phyloP scores from a whole-genome alignment of 2,329 filamentous ascomycete genomes.

The Trematosphaeria pertusa region DNA sequence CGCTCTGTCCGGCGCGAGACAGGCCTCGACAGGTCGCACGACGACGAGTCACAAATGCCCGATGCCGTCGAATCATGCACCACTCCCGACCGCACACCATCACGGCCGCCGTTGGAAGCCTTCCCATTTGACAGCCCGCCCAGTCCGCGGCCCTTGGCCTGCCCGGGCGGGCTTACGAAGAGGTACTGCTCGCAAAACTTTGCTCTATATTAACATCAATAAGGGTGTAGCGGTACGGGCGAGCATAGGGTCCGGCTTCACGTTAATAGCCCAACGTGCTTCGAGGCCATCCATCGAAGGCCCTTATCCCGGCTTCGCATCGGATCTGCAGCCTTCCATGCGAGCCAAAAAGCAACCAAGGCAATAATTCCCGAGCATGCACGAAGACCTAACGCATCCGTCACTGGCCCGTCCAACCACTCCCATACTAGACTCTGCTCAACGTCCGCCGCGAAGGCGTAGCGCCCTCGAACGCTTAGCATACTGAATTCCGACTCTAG shows the following conservation, averaged over 20 bases:
- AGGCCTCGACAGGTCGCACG: conserved; percentile 25
- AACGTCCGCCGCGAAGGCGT: too few species aligned
- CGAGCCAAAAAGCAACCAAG: background rate
- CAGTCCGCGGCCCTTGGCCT: conserved; percentile 14
- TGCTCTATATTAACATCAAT: too few species aligned
- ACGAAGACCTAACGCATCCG: background rate
- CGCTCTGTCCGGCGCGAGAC: conserved; percentile 12
- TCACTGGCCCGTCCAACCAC: too few species aligned
- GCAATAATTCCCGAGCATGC: background rate
- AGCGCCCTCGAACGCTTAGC: too few species aligned
- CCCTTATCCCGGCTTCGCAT: background rate
- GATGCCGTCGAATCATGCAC: conserved; percentile 24
- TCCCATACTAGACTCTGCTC: too few species aligned
- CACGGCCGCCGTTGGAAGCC: conserved; percentile 14
- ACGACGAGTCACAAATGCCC: conserved; percentile 22
- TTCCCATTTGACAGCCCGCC: conserved; percentile 17
- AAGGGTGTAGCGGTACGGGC: too few species aligned
- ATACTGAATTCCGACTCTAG: too few species aligned
- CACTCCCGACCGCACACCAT: conserved; percentile 21
- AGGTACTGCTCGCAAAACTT: too few species aligned
- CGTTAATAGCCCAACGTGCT: conserved; percentile 1
- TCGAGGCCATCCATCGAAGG: background rate
- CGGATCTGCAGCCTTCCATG: conserved; percentile 10
- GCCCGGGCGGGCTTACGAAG: too few species aligned
- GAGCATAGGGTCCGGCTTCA: too few species aligned